Percentiles rank a stretch among this genome's conserved stretches.
phyloP scores from a whole-genome alignment of 495 filamentous ascomycete species.

The Trichoderma gamsii region DNA sequence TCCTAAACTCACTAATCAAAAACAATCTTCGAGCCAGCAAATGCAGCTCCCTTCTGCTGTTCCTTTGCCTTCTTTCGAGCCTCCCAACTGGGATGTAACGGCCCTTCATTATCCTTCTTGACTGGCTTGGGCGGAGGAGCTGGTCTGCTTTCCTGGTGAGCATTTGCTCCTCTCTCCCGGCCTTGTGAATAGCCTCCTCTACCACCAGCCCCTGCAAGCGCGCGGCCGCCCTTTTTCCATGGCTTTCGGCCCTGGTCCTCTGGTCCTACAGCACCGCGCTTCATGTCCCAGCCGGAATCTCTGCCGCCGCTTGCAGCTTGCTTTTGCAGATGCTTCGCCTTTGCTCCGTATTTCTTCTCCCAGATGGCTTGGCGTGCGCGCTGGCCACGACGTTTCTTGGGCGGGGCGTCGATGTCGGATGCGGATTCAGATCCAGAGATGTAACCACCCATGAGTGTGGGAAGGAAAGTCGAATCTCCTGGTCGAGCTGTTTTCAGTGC shows the following conservation, averaged over 20 bases:
- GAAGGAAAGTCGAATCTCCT: slow-evolving; percentile 68
- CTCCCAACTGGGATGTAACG: slow-evolving; percentile 90
- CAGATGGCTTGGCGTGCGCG: slow-evolving; percentile 75
- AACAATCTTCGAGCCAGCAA: slow-evolving; percentile 81
- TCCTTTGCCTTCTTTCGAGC: slow-evolving; percentile 84
- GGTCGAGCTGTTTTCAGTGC: slow-evolving; percentile 25
- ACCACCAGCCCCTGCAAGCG: slow-evolving; percentile 13
- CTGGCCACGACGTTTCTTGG: slow-evolving; percentile 76
- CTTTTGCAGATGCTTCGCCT: slow-evolving; percentile 66
- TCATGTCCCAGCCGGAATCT: slow-evolving; percentile 49
- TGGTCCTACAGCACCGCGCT: slow-evolving; percentile 39
- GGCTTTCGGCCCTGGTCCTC: slow-evolving; percentile 29
- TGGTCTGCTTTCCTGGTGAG: slow-evolving; percentile 17
- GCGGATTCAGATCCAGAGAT: slow-evolving; percentile 76
- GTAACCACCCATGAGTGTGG: slow-evolving; percentile 85
- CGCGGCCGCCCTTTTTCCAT: slow-evolving; percentile 37
- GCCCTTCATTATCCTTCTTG: slow-evolving; percentile 54
- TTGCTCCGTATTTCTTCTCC: slow-evolving; percentile 83
- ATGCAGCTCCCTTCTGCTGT: slow-evolving; percentile 53
- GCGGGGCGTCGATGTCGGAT: slow-evolving; percentile 47
- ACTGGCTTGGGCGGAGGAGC: slow-evolving; percentile 29
- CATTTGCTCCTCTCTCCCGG: slow-evolving; percentile 15
- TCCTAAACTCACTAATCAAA: slow-evolving; percentile 61
- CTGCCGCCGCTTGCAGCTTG: slow-evolving; percentile 34
- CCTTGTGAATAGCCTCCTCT: slow-evolving; percentile 20